Conservation (phyloP, 768 basidiomycete species). For the Dacryopinax spathularia region DNA sequence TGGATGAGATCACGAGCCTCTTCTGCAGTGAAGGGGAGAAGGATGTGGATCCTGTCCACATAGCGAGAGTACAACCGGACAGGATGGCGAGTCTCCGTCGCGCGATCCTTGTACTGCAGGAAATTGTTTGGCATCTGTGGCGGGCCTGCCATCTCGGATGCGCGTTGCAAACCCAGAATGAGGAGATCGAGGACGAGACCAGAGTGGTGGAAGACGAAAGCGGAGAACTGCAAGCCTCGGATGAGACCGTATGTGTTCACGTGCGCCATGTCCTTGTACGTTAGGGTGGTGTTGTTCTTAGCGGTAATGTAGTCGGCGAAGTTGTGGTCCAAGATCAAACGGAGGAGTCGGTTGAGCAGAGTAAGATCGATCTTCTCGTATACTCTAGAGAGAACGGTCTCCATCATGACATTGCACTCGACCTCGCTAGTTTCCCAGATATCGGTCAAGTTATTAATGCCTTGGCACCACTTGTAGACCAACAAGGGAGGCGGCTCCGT, state of each 20-base stretch:
- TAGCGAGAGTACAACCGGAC: constrained; percentile 96
- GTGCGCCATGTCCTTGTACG: constrained; percentile 97
- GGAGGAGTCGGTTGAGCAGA: constrained; percentile 82
- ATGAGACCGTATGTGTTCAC: constrained; percentile 95
- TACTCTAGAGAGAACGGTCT: constrained; percentile 92
- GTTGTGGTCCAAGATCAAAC: constrained; percentile 96
- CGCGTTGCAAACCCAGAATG: constrained; percentile 91
- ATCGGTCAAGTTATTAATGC: constrained; percentile 95
- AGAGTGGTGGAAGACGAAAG: constrained; percentile 98
- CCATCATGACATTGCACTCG: constrained; percentile 97
- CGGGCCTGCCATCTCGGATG: constrained; percentile 97
- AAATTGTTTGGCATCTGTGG: constrained; percentile 97
- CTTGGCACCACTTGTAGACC: constrained; percentile 99
- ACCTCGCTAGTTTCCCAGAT: constrained; percentile 98
- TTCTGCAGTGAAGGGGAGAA: constrained; percentile 95
- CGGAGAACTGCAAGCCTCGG: constrained; percentile 93
- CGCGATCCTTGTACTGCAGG: constrained; percentile 87
- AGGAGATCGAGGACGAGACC: constrained; percentile 90
- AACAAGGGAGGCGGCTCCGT: constrained; percentile 93
- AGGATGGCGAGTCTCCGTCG: constrained; percentile 94
- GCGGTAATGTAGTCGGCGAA: constrained; percentile 98
- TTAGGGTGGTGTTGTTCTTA: constrained; percentile 92
- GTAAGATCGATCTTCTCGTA: constrained; percentile 99
- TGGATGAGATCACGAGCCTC: constrained; percentile 96
- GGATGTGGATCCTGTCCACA: constrained; percentile 84